A percentile compares a stretch with the other conserved stretches of the same genome.
phyloP scores from a whole-genome alignment of 371 early-diverging fungal species.

The Apophysomyces ossiformis region DNA sequence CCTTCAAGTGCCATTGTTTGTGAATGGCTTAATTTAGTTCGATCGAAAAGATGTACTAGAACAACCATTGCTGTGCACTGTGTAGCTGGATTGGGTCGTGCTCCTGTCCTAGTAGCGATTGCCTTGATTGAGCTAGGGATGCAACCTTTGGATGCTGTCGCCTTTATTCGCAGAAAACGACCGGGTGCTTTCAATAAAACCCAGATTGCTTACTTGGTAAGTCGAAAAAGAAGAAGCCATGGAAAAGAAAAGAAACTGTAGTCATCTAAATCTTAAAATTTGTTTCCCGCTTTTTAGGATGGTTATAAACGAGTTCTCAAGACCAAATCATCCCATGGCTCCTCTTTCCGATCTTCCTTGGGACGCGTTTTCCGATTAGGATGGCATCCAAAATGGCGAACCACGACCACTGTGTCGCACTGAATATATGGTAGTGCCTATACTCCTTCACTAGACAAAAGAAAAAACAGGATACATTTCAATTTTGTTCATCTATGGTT shows the following conservation, averaged over 20 bases:
- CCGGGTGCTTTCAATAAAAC: constrained; percentile 84
- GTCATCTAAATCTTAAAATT: not conserved
- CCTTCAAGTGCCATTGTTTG: constrained; percentile 72
- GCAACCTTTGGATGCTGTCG: constrained; percentile 79
- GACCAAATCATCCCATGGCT: constrained; percentile 36
- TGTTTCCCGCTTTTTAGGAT: constrained; percentile 25
- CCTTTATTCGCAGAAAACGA: constrained; percentile 74
- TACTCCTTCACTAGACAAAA: not conserved
- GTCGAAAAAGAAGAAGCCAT: not conserved
- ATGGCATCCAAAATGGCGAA: constrained; percentile 9
- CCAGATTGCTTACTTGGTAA: constrained; percentile 72
- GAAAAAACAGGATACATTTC: not conserved
- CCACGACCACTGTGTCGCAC: constrained; percentile 18
- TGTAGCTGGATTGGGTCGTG: constrained; percentile 83
- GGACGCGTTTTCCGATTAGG: constrained; percentile 50
- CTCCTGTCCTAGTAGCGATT: constrained; percentile 75
- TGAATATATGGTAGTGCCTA: constrained; percentile 22
- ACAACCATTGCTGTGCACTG: constrained; percentile 85
- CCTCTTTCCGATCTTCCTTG: constrained; percentile 36
- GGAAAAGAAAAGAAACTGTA: not conserved
- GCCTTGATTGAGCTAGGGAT: constrained; percentile 86
- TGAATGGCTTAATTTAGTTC: constrained; percentile 75
- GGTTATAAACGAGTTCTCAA: constrained; percentile 45
- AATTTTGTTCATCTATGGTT: not conserved
- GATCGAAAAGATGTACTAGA: constrained; percentile 44